Evolutionary conservation across 345 rosid genomes (phyloP), one percentile per base, ranked within the genome.

Genomic region (Salix suchowensis): DNA sequence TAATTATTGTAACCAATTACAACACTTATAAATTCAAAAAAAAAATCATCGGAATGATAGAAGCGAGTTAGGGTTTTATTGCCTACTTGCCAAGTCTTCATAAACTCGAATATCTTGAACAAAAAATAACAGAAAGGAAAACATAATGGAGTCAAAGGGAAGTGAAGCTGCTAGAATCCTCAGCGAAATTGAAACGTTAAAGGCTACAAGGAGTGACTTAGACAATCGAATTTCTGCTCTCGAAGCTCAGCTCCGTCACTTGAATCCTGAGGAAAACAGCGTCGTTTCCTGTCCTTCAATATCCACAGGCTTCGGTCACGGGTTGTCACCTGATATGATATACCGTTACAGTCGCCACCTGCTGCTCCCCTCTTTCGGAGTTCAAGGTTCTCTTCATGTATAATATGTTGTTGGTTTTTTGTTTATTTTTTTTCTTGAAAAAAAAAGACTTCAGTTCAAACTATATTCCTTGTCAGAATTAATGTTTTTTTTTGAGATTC

Each of bases 311-410:
- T 71, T 77, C 48, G 74, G 70, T 13, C 89, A 92, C 15, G 97
- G 89, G 1, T 80, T 95, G 8, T 78, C 91, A 16, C 80, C 96
- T 3, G 93, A 93, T 67, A 86, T 84, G 82, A 85, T 96, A 65
- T 86, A 92, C 85, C 89, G 99, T 75, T 96, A 96, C 82, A 93
- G 99, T 79, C 98, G 99, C 74, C 99, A 96, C 36, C 87, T 93
- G 77, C 72, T 96, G 78, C 96, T 96, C 24, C 98, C 98, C 78
- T 84, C 90, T 18, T 93, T 96, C 67, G 98, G 97, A 73, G 89
- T 96, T 78, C 78, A 89, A 91, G 98, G 99, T 94, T 23, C 5
- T 50, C 6, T 74, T 44, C 2, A 15, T 23, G 37, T 14, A 61
- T 4, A 23, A 28, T 3, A 28, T 8, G 34, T 65, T 13, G 14